Evolutionary conservation across 176 grass and related monocot species (phyloP), one percentile per base, ranked within the genome.

Genomic region (Phyllostachys edulis): DNA sequence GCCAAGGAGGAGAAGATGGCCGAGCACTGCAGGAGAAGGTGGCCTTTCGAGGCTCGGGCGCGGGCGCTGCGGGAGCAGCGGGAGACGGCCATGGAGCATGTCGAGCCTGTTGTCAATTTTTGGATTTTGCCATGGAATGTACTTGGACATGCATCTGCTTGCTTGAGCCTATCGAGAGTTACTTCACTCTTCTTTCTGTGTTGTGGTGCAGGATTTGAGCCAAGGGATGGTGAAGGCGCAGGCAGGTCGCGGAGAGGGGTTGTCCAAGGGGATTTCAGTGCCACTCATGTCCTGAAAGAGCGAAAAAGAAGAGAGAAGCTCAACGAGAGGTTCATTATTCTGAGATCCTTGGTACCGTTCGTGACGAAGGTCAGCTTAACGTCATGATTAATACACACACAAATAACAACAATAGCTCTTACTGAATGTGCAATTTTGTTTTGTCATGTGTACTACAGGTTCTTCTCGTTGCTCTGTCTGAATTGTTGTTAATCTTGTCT

Each of bases 291-390:
- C 3, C 42, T 98, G 29, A 91, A 94, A 36, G 96, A 98, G 62
- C 80, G 86, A 34, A 34, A 34, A 6, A 80, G 91, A 79, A 95
- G 96, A 81, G 93, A 95, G 80, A 98, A 98, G 83, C 91, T 98
- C 32, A 95, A 98, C 9, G 91, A 98, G 81, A 76, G 89, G 82
- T 98, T 98, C 82, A 78, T 93, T 17, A 62, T 95, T 63, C 87
- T 98, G 41, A 76, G 93, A 3, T 92, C 96, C 2, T 64, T 98
- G 38, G 96, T 98, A 44, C 96, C 96, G 20, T 98, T 93, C 67
- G 93, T 98, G 17, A 98, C 96, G 17, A 98, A 98, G 95, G 95
- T 87, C 7, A 52, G 24, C 10, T n/a, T 59, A 51, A 51, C 27
- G 66, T 27, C 32, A 9, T 80, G 20, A 3, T 45, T 12, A 17